Base-by-base conservation (phyloP, 1,139 yeast genomes). In the Zygoascus hellenicus region DNA sequence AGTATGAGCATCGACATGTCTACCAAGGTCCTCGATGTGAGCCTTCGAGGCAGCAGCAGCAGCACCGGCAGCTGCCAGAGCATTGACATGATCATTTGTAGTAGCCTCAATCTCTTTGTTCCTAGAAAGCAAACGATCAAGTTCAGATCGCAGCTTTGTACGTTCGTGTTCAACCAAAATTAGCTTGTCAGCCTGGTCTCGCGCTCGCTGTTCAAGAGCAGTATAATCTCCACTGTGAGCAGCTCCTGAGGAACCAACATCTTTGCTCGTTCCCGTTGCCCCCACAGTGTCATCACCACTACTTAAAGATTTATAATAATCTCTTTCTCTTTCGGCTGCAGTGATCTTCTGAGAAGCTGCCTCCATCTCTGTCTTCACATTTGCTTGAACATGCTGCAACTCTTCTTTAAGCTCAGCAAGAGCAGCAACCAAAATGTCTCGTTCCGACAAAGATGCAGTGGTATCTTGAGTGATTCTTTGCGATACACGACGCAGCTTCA, bases 371-470 rank as follows among this genome's bases (percentile, higher is more conserved):
- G 51, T 47, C 42, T 60, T 51, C 31, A 67, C 54, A 43, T 58
- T 57, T 10, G 50, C 48, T 48, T 64, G 63, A 17, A 67, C 67
- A 7, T 51, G 56, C 31, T 59, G 57, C 15, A 68, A 54, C 51
- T 68, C 71, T 5, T 58, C 61, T 48, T 65, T 62, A 38, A 67
- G 53, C 44, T 58, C 66, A n/a, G 53, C 53, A 13, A 64, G 51
- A 1, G 67, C 66, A 30, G 60, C 57, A 9, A 60, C 51, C 17
- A 63, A 52, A 26, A 62, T 59, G 22, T 59, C 64, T 1, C 64
- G 54, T 46, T 62, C 65, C 2, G 58, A 50, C 11, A 62, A 45
- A 5, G 62, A 49, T 6, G 46, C 52, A 5, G 54, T 46, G 28
- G 52, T 59, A 43, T 62, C 66, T 16, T 56, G 60, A 16, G 64